Evolutionary conservation across 1,139 yeast species (phyloP).

Genomic region (Hyphopichia fennica): DNA sequence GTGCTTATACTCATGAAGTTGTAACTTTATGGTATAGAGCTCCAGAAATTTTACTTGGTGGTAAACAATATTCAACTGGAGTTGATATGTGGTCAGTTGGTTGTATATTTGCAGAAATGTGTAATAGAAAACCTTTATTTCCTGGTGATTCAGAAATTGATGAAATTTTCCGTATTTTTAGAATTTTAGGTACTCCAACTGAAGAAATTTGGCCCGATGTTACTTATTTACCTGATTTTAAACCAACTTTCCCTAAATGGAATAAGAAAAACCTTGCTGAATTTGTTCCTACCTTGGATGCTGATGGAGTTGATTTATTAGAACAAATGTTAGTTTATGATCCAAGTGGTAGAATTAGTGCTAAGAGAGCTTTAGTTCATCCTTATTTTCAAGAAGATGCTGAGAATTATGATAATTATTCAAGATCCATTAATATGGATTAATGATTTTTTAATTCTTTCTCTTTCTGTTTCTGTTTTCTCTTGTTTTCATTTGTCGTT

Average conservation of each 20-base stretch:
- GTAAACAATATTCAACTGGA: constrained; percentile 96
- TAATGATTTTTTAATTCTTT: no score
- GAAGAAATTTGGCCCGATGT: constrained; percentile 98
- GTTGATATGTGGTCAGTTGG: constrained; percentile 99
- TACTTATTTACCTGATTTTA: constrained; percentile 88
- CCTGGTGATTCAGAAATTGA: constrained; percentile 99
- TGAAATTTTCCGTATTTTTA: constrained; percentile 91
- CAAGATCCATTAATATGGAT: constrained; percentile 43
- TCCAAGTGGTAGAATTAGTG: constrained; percentile 92
- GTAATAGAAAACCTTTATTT: constrained; percentile 89
- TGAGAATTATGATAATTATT: constrained; percentile 27
- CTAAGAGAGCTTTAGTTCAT: constrained; percentile 87
- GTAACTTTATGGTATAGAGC: constrained; percentile 98
- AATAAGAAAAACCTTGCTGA: constrained; percentile 66
- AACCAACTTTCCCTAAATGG: constrained; percentile 97
- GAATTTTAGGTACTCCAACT: constrained; percentile 91
- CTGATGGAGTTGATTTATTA: constrained; percentile 79
- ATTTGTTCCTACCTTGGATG: constrained; percentile 79
- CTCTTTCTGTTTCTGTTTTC: no score
- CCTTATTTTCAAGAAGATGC: constrained; percentile 77
- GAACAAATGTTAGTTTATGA: constrained; percentile 83
- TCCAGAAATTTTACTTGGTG: constrained; percentile 93
- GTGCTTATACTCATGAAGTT: constrained; percentile 97
- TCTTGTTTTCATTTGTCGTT: no score
- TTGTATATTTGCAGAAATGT: constrained; percentile 98